A percentile compares a stretch with the other conserved stretches of the same genome.
phyloP scores from a whole-genome alignment of 257 asterid species.

The Catharanthus roseus region DNA sequence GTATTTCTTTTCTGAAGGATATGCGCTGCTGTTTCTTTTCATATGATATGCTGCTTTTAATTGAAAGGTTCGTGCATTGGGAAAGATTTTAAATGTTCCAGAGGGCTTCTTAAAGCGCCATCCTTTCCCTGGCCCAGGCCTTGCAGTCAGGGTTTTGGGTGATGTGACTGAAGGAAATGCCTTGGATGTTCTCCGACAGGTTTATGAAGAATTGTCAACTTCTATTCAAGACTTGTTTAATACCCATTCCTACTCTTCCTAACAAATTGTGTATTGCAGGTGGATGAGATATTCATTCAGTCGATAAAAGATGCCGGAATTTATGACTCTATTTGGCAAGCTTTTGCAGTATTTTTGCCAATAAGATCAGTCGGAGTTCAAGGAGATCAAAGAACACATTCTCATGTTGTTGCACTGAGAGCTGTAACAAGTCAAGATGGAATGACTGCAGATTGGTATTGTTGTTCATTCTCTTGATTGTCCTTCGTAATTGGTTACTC shows the following conservation, averaged over 20 bases:
- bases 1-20: neutral
- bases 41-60: conserved; percentile 4
- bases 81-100: conserved; percentile 72
- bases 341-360: conserved; percentile 94
- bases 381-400: conserved; percentile 96
- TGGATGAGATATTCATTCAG: conserved; percentile 93
- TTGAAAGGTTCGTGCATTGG: conserved; percentile 78
- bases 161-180: conserved; percentile 81
- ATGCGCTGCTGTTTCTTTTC: conserved; percentile 6
- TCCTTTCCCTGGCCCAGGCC: conserved; percentile 97
- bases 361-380: conserved; percentile 92
- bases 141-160: conserved; percentile 86
- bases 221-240: neutral
- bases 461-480: neutral
- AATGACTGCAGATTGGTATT: conserved; percentile 98
- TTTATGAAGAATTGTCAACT: conserved; percentile 15
- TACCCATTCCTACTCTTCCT: neutral
- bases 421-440: conserved; percentile 99
- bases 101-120: conserved; percentile 71
- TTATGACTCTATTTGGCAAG: conserved; percentile 95
- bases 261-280: conserved; percentile 36
- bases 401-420: conserved; percentile 81
- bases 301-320: conserved; percentile 86
- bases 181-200: conserved; percentile 82
- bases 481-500: neutral